phyloP scores from a whole-genome alignment of 805 yeast genomes.

The Geotrichum ghanense region DNA sequence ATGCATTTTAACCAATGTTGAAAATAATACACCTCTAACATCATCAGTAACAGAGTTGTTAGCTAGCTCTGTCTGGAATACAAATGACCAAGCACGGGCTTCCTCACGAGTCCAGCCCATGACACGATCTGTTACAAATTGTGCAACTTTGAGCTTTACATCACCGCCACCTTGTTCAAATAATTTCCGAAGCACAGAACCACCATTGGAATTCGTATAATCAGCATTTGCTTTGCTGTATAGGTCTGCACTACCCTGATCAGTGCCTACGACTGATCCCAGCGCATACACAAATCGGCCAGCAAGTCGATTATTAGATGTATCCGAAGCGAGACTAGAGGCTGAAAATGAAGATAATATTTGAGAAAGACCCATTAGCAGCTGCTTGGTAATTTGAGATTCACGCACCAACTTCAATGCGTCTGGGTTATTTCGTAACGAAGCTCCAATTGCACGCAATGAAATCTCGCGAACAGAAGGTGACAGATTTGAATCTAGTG shows the following conservation, averaged over 20 bases:
- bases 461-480: constrained; percentile 34
- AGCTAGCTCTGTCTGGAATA: neutral
- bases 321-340: constrained; percentile 9
- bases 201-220: constrained; percentile 7
- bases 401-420: constrained; percentile 27
- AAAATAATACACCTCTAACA: neutral
- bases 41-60: constrained; percentile 7
- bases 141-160: neutral
- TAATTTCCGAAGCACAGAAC: constrained; percentile 8
- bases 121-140: constrained; percentile 2
- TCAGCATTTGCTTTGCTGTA: constrained; percentile 2
- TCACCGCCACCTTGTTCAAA: constrained; percentile 4
- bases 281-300: constrained; percentile 18
- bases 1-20: neutral
- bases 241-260: constrained; percentile 12
- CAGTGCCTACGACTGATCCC: constrained; percentile 14
- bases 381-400: constrained; percentile 2
- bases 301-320: constrained; percentile 8
- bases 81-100: neutral
- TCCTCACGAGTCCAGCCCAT: neutral
- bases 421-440: constrained; percentile 64
- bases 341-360: neutral
- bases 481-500: constrained; percentile 10
- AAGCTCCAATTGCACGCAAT: constrained; percentile 50
- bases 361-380: constrained; percentile 2